Conservation (phyloP, 495 filamentous ascomycete genomes). For the Lasiosphaeria miniovina region DNA sequence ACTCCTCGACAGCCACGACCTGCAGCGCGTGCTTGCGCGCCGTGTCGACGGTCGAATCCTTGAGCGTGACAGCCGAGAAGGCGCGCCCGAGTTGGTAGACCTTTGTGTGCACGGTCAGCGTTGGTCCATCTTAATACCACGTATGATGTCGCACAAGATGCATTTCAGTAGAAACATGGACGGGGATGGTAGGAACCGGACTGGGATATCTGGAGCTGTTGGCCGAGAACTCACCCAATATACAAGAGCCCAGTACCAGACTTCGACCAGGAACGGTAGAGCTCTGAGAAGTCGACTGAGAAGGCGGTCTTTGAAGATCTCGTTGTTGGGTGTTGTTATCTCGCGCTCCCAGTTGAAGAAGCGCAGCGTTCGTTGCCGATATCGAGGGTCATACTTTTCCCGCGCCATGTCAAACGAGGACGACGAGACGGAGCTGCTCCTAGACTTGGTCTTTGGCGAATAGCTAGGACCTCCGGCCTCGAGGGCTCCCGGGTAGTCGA, state of each 20-base stretch:
- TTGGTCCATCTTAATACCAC: no score
- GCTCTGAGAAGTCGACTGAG: conserved; percentile 55
- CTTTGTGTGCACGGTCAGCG: conserved; percentile 4
- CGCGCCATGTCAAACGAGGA: background rate
- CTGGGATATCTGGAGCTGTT: no score
- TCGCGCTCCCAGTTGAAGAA: conserved; percentile 25
- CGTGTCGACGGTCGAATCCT: conserved; percentile 51
- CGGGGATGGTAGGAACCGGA: no score
- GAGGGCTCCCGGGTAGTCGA: conserved; percentile 15
- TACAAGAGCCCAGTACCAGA: conserved; percentile 76
- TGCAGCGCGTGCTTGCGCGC: conserved; percentile 54
- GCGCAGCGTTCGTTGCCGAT: conserved; percentile 19
- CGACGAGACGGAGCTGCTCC: background rate
- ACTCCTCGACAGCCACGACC: conserved; percentile 56
- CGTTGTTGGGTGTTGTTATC: conserved; percentile 30
- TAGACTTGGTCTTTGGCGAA: background rate
- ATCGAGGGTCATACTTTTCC: conserved; percentile 8
- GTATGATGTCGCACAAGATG: no score
- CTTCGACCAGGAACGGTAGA: conserved; percentile 74
- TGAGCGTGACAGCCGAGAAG: conserved; percentile 57
- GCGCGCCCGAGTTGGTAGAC: conserved; percentile 37
- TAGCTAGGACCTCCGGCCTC: background rate
- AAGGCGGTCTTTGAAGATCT: conserved; percentile 26
- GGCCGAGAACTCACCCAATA: conserved; percentile 59
- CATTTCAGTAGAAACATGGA: no score